Evolutionary conservation across 257 asterid species (phyloP).

Genomic region (Jasminum sambac): DNA sequence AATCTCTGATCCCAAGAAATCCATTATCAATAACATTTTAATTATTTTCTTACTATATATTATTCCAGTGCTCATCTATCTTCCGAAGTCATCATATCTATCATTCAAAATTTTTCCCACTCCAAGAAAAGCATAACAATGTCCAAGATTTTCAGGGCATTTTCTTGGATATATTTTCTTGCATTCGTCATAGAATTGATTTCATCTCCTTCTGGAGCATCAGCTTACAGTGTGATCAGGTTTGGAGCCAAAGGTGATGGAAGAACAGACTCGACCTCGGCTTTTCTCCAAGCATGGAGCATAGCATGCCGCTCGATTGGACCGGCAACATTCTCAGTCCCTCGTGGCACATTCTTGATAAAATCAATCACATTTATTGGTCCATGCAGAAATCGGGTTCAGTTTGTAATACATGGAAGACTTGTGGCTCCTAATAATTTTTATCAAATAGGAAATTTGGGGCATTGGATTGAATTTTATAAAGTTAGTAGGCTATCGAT

Average conservation of each 20-base stretch:
- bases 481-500: conserved; percentile 55
- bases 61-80: not conserved
- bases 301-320: conserved; percentile 60
- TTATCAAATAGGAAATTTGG: conserved; percentile 44
- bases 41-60: conserved; percentile 19
- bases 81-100: not conserved
- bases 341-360: conserved; percentile 52
- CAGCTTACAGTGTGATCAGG: conserved; percentile 53
- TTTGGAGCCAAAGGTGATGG: conserved; percentile 81
- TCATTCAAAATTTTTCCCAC: not conserved
- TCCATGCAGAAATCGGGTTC: conserved; percentile 57
- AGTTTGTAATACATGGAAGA: conserved; percentile 52
- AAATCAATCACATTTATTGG: conserved; percentile 47
- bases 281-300: conserved; percentile 64
- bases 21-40: too few relatives aligned
- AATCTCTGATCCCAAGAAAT: conserved; percentile 24
- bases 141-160: conserved; percentile 13
- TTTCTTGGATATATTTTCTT: conserved; percentile 16
- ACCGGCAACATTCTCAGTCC: conserved; percentile 58
- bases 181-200: conserved; percentile 4
- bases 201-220: conserved; percentile 34
- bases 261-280: conserved; percentile 56
- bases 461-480: conserved; percentile 61
- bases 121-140: conserved; percentile 4
- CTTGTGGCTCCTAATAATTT: conserved; percentile 59